These are phyloP conservation scores for Penicillium fimorum DNA, from an alignment of 495 filamentous ascomycete species.

Conservation along the genomic window DNA sequence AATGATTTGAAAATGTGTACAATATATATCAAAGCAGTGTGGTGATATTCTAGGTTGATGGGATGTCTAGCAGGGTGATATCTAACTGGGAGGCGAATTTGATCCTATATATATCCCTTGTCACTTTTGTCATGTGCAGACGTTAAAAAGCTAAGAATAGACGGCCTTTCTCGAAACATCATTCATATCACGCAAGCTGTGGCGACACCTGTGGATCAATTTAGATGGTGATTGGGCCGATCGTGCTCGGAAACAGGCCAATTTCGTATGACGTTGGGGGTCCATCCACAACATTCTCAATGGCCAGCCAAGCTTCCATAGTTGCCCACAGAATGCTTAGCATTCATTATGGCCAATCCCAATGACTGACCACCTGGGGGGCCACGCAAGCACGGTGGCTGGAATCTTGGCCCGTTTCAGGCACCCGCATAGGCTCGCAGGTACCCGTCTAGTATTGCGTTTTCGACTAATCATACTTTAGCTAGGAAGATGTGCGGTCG, in stretches of 20 bases:
- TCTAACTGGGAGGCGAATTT: background rate
- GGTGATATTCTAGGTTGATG: background rate
- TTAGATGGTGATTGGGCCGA: constrained; percentile 20
- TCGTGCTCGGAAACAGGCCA: constrained; percentile 16
- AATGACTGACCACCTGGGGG: background rate
- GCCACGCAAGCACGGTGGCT: constrained; percentile 33
- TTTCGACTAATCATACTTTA: background rate
- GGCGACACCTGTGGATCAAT: constrained; percentile 17
- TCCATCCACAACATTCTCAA: constrained; percentile 7
- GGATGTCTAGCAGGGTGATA: background rate
- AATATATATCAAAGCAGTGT: background rate
- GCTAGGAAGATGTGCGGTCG: background rate
- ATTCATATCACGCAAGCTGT: constrained; percentile 24
- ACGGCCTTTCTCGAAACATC: constrained; percentile 5
- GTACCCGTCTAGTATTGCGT: constrained; percentile 8
- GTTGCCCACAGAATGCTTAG: constrained; percentile 27
- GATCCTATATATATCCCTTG: constrained; percentile 10
- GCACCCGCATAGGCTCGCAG: constrained; percentile 10
- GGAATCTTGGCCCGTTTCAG: constrained; percentile 10
- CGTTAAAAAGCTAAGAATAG: constrained; percentile 25
- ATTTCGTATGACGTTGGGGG: constrained; percentile 27
- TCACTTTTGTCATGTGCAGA: background rate
- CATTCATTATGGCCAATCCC: constrained; percentile 21
- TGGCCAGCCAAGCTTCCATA: constrained; percentile 14
- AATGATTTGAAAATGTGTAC: background rate